Evolutionary conservation across 768 basidiomycete genomes (phyloP), one percentile per base, ranked within the genome.

Genomic region (Psilocybe tampanensis): DNA sequence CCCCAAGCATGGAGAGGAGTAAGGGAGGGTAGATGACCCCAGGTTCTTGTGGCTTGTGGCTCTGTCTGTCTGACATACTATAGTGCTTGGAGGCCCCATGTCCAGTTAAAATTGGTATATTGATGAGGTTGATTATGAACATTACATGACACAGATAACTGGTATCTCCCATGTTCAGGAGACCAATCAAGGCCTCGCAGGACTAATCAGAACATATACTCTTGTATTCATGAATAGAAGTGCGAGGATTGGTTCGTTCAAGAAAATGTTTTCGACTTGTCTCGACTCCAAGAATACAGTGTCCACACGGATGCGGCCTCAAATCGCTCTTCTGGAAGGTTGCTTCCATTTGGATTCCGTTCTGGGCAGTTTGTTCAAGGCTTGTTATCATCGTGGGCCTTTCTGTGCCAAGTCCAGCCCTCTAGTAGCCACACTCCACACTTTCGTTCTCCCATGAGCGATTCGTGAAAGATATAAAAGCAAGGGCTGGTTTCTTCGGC

Each of bases 361-460:
- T 47, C 44, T 17, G 34, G 41, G 39, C 3, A 43, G 15, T 18
- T 43, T 56, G 15, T 56, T 43, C 36, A 22, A 56, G 26, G 18
- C 23, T 23, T 33, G 39, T 21, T 43, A 51, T 34, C 44, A 52
- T 36, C 50, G 44, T 48, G 47, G 41, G 44, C 34, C 43, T 44
- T 44, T 49, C 45, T 24, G 47, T 53, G 53, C 54, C 55, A 42
- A 57, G 49, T 51, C 55, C 44, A 58, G 19, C 56, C 23, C n/a
- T n/a, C n/a, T n/a, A 52, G 54, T 58, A 55, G 32, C 52, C 49
- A 55, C 51, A 62, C 32, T 21, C 47, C 55, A 44, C 53, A 26
- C 29, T n/a, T 32, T 43, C 36, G 47, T 48, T 50, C 58, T 58
- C 60, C 57, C 59, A 58, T 54, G 60, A 17, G 12, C 17, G 9